Evolutionary conservation across 805 yeast species (phyloP), one percentile per base, ranked within the genome.

Genomic region (Barnettozyma pratensis): DNA sequence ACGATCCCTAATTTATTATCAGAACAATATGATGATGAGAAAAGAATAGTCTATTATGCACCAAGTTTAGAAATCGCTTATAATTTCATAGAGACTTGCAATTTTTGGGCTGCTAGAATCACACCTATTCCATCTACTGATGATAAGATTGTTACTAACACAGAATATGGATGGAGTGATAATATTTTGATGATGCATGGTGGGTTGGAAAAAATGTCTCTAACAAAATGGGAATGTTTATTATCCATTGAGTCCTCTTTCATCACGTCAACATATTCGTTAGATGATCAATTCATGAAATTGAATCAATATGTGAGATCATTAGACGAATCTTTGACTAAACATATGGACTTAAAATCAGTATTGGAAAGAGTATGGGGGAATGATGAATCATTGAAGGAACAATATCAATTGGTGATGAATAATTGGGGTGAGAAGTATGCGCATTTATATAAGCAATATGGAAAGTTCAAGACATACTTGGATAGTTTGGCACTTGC

Each of bases 81-180:
- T 39, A 85, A 81, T 59, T 87, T 79, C 64, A 80, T 86, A 14
- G 78, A 83, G 55, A 80, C 92, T 5, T 83, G 94, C 66, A 90
- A 89, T 64, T 90, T 87, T 63, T 90, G 97, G 96, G 87, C 95
- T 3, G 87, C 92, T 2, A 77, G 94, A 54, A 76, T 86, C 36
- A 84, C 96, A 6, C 84, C 90, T 12, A 83, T 87, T 25, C 96
- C 96, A 4, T 74, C 71, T 32, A 51, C 81, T 0, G 86, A 83
- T 58, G 84, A 81, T 47, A 81, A 85, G 53, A 73, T 87, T 32
- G 81, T 89, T 2, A 82, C 92, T 6, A 76, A 72, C 46, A 77
- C 83, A 50, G 95, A 90, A 62, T 89, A 80, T 61, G 96, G 96
- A 3, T 89, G 96, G 96, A 65, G 73, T 42, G 45, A 53, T 5